Evolutionary conservation across 495 filamentous ascomycete species (phyloP).

Genomic region (Friedmanniomyces endolithicus): DNA sequence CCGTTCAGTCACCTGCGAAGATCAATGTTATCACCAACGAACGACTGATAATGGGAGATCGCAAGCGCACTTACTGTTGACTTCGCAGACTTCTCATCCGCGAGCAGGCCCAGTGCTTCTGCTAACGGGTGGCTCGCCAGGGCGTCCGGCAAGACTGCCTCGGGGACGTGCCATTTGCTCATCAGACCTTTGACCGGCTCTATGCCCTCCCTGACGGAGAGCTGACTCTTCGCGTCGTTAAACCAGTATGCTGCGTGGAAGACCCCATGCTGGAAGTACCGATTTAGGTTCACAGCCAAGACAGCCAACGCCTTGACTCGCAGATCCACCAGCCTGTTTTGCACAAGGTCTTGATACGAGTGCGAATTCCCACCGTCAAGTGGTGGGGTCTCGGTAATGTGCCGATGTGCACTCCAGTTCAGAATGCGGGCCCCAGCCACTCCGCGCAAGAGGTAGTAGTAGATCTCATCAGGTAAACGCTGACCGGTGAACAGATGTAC

Average conservation of each 20-base stretch:
- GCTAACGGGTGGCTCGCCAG: neutral
- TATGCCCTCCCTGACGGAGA: conserved; percentile 46
- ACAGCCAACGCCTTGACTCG: conserved; percentile 64
- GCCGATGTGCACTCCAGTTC: conserved; percentile 65
- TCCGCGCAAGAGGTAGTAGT: conserved; percentile 77
- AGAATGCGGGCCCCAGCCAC: conserved; percentile 67
- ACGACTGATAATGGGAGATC: no score
- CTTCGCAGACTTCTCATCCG: conserved; percentile 28
- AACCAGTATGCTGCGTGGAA: conserved; percentile 78
- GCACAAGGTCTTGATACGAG: conserved; percentile 70
- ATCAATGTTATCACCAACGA: no score
- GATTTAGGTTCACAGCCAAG: conserved; percentile 61
- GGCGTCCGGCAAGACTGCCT: conserved; percentile 32
- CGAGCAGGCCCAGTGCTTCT: conserved; percentile 28
- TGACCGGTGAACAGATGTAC: conserved; percentile 80
- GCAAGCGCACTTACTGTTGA: no score
- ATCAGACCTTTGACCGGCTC: conserved; percentile 45
- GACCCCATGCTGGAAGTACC: conserved; percentile 64
- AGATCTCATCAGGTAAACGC: conserved; percentile 81
- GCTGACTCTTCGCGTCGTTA: conserved; percentile 50
- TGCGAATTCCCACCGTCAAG: conserved; percentile 68
- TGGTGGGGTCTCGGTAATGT: conserved; percentile 62
- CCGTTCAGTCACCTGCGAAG: conserved; percentile 30
- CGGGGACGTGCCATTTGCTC: conserved; percentile 61
- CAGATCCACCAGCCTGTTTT: conserved; percentile 54